Conservation (phyloP, 768 basidiomycete species). For the Hirschioporus abietinus region DNA sequence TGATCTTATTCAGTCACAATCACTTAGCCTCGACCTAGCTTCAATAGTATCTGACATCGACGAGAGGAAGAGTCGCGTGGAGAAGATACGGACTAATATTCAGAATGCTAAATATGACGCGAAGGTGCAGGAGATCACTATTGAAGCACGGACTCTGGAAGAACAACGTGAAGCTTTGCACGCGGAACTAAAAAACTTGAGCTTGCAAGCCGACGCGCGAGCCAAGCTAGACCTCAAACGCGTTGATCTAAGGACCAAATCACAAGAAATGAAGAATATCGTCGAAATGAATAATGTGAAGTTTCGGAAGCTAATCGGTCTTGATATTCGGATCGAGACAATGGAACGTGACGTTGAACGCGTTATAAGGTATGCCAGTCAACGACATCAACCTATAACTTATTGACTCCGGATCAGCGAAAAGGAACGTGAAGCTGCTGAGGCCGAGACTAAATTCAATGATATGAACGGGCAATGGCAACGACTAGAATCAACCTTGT, state of each 20-base stretch:
- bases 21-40: conserved; percentile 47
- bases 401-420: conserved; percentile 36
- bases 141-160: conserved; percentile 57
- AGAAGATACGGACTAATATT: conserved; percentile 56
- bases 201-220: conserved; percentile 72
- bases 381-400: not conserved
- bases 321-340: conserved; percentile 50
- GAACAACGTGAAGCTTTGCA: conserved; percentile 65
- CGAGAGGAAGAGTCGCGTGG: conserved; percentile 57
- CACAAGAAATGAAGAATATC: conserved; percentile 57
- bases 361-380: conserved; percentile 43
- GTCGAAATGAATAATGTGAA: conserved; percentile 55
- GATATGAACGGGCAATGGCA: conserved; percentile 54
- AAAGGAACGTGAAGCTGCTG: conserved; percentile 58
- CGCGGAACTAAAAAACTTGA: conserved; percentile 63
- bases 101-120: conserved; percentile 59
- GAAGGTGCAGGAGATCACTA: conserved; percentile 47
- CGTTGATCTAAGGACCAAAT: conserved; percentile 59
- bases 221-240: conserved; percentile 76
- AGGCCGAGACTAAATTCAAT: conserved; percentile 38
- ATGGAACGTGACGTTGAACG: conserved; percentile 74
- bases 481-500: conserved; percentile 56
- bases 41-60: conserved; percentile 58
- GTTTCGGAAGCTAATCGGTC: conserved; percentile 61
- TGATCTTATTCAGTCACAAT: conserved; percentile 51